Percentiles rank a stretch among this genome's conserved stretches.
These are phyloP conservation scores for Colletotrichum tamarilloi DNA, from an alignment of 2,329 filamentous ascomycete genomes.

Conservation along the genomic window DNA sequence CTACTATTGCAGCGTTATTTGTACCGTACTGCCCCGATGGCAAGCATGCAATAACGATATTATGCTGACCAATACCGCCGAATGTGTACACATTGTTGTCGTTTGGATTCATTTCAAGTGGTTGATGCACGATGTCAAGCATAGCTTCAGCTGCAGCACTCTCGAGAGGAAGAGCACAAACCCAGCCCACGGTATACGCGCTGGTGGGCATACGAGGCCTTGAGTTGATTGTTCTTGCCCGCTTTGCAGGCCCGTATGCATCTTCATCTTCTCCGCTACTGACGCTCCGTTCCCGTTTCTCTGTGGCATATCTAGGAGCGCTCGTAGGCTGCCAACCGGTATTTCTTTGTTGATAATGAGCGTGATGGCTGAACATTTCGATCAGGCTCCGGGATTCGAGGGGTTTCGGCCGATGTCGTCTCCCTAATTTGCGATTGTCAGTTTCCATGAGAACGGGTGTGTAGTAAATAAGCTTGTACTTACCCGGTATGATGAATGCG, in stretches of 20 bases:
- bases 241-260: neutral
- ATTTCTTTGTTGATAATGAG: neutral
- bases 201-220: too few relatives aligned
- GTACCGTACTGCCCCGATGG: constrained; percentile 19
- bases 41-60: constrained; percentile 22
- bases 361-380: neutral
- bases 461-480: fast-evolving
- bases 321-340: neutral
- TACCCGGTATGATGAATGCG: neutral
- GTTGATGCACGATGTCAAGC: constrained; percentile 34
- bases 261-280: neutral
- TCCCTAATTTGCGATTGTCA: neutral
- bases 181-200: constrained; percentile 37
- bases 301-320: neutral
- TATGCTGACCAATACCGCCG: neutral
- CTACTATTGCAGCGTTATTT: neutral
- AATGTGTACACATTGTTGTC: constrained; percentile 15
- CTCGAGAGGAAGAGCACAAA: constrained; percentile 37
- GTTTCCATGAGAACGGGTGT: neutral
- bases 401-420: neutral
- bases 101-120: neutral
- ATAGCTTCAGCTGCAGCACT: constrained; percentile 35
- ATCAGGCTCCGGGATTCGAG: neutral
- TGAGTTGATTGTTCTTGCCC: neutral
- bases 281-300: neutral